phyloP scores from a whole-genome alignment of 2,329 filamentous ascomycete species.

The Xylariaceae sp. region DNA sequence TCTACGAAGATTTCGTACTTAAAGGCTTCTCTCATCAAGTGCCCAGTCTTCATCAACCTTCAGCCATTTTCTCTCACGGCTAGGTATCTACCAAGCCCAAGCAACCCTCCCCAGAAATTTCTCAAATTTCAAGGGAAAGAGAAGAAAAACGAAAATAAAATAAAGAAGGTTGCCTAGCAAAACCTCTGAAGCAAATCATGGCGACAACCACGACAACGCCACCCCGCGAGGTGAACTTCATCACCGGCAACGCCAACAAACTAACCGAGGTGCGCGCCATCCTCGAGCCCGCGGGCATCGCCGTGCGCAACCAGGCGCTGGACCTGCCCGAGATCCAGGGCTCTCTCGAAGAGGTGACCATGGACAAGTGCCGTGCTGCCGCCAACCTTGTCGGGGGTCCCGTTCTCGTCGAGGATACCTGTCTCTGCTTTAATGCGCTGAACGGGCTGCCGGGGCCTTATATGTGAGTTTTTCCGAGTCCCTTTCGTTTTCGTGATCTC shows the following conservation, averaged over 20 bases:
- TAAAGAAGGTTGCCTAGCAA: slow-evolving; percentile 27
- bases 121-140: not conserved
- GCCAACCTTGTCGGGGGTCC: slow-evolving; percentile 69
- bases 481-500: not conserved
- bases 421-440: slow-evolving; percentile 86
- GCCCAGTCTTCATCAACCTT: not conserved
- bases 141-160: not conserved
- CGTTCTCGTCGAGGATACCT: slow-evolving; percentile 93
- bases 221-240: slow-evolving; percentile 68
- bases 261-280: slow-evolving; percentile 85
- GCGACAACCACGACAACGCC: slow-evolving; percentile 34
- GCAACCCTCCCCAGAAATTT: too few species aligned
- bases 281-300: slow-evolving; percentile 61
- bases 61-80: not conserved
- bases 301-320: slow-evolving; percentile 68
- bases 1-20: too few species aligned
- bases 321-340: slow-evolving; percentile 91
- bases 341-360: slow-evolving; percentile 83
- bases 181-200: not conserved
- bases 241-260: slow-evolving; percentile 95
- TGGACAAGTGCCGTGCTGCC: slow-evolving; percentile 79
- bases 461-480: slow-evolving; percentile 59
- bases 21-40: too few species aligned
- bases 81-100: too few species aligned
- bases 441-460: slow-evolving; percentile 92